Conservation (phyloP, 1,139 yeast genomes). For the Blastobotrys raffinosifermentans region DNA sequence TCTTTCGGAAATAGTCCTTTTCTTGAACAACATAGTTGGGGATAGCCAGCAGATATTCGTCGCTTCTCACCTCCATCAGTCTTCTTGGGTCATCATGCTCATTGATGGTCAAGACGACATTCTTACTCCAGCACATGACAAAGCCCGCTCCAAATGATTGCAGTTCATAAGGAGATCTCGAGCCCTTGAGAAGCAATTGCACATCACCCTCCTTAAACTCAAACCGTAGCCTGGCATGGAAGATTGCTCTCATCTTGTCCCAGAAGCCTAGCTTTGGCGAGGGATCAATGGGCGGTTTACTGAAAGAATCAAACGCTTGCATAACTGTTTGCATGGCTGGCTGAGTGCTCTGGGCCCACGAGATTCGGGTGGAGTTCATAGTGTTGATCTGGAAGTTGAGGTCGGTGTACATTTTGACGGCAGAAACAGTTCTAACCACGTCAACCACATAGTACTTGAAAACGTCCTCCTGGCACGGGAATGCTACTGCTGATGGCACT, state of each 20-base stretch:
- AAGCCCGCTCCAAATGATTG: slow-evolving; percentile 73
- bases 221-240: slow-evolving; percentile 51
- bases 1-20: slow-evolving; percentile 26
- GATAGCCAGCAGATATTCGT: slow-evolving; percentile 62
- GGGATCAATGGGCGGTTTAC: slow-evolving; percentile 77
- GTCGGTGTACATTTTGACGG: slow-evolving; percentile 68
- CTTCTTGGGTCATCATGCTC: slow-evolving; percentile 56
- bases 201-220: slow-evolving; percentile 48
- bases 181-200: slow-evolving; percentile 54
- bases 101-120: slow-evolving; percentile 57
- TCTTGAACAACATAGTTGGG: slow-evolving; percentile 40
- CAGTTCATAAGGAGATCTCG: slow-evolving; percentile 68
- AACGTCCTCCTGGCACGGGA: slow-evolving; percentile 32
- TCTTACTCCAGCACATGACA: slow-evolving; percentile 67
- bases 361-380: slow-evolving; percentile 55
- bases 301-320: slow-evolving; percentile 74
- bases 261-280: slow-evolving; percentile 75
- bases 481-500: slow-evolving; percentile 39
- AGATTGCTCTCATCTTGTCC: slow-evolving; percentile 63
- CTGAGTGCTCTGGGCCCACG: slow-evolving; percentile 83
- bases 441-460: slow-evolving; percentile 47
- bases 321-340: slow-evolving; percentile 81
- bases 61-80: slow-evolving; percentile 58
- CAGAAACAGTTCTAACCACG: slow-evolving; percentile 70
- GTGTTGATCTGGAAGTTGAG: slow-evolving; percentile 53